phyloP scores from a whole-genome alignment of 345 rosid genomes.

The Conringia planisiliqua region DNA sequence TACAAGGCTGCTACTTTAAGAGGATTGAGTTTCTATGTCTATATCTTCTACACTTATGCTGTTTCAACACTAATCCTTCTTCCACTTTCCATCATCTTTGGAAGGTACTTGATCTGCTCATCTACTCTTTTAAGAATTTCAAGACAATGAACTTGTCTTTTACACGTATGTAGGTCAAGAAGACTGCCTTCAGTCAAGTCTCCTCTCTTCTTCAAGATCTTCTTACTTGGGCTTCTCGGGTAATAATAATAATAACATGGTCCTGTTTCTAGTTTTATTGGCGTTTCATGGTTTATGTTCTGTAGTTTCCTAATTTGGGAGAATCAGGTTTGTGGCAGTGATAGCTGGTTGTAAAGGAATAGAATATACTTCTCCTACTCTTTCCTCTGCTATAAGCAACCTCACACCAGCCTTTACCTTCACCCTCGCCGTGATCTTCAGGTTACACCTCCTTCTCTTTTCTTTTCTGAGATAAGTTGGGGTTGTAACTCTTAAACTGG shows the following conservation, averaged over 20 bases:
- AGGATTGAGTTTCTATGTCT: slow-evolving; percentile 49
- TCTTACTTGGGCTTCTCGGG: slow-evolving; percentile 27
- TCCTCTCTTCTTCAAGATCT: slow-evolving; percentile 23
- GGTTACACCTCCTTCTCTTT: not conserved
- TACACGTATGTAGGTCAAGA: slow-evolving; percentile 16
- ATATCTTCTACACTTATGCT: slow-evolving; percentile 46
- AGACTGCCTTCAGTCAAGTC: slow-evolving; percentile 15
- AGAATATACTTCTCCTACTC: slow-evolving; percentile 17
- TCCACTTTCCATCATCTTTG: slow-evolving; percentile 24
- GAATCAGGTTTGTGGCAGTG: not conserved
- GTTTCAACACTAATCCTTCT: slow-evolving; percentile 42
- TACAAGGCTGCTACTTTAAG: slow-evolving; percentile 43
- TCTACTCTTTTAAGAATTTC: not conserved
- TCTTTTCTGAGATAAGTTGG: too few species aligned
- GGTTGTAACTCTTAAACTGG: not conserved
- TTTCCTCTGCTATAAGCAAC: slow-evolving; percentile 20
- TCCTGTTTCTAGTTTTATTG: not conserved
- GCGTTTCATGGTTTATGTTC: not conserved
- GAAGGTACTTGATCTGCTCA: slow-evolving; percentile 13
- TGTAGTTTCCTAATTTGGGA: not conserved
- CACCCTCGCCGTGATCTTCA: slow-evolving; percentile 23
- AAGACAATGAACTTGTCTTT: not conserved
- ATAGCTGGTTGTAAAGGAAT: slow-evolving; percentile 9
- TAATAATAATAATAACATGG: slow-evolving; percentile 7
- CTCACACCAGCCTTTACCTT: slow-evolving; percentile 28